Evolutionary conservation across 352 stramenopile genomes (phyloP).

Genomic region (Salisapilia sapeloensis): DNA sequence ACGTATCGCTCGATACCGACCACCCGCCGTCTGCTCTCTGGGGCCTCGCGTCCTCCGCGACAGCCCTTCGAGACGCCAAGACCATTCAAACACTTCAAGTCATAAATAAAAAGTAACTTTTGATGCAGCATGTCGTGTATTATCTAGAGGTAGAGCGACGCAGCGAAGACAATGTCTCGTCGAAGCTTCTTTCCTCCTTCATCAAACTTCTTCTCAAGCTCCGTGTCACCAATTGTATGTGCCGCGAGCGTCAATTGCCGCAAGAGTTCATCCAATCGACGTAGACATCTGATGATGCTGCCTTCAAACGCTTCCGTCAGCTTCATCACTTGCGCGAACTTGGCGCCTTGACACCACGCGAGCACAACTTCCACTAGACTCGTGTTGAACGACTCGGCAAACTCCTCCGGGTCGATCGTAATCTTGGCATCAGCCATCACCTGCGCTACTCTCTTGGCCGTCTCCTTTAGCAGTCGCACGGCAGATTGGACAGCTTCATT

Average conservation of each 20-base stretch:
- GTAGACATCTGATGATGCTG: conserved; percentile 95
- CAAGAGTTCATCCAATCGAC: conserved; percentile 95
- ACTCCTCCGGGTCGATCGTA: conserved; percentile 94
- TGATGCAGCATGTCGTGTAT: no score
- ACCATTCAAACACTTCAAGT: no score
- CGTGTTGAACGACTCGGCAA: conserved; percentile 94
- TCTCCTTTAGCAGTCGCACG: conserved; percentile 91
- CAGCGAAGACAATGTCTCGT: conserved; percentile 99
- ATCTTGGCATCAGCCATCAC: conserved; percentile 88
- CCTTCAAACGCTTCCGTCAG: conserved; percentile 97
- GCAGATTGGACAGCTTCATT: conserved; percentile 70
- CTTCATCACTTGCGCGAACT: conserved; percentile 98
- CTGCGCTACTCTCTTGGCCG: conserved; percentile 82
- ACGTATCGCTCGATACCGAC: no score
- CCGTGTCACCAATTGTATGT: conserved; percentile 93
- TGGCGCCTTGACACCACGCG: conserved; percentile 93
- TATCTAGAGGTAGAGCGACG: conserved; percentile 92
- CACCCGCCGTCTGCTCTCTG: no score
- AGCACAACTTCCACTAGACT: conserved; percentile 97
- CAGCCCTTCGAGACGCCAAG: no score
- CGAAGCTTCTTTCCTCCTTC: conserved; percentile 94
- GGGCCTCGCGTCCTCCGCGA: no score
- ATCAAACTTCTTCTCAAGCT: conserved; percentile 96
- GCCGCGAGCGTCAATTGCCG: conserved; percentile 92
- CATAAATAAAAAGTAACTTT: no score